A percentile compares a stretch with the other conserved stretches of the same genome.
Conservation (phyloP, 2,329 filamentous ascomycete species). For the Boeremia lycopersici region DNA sequence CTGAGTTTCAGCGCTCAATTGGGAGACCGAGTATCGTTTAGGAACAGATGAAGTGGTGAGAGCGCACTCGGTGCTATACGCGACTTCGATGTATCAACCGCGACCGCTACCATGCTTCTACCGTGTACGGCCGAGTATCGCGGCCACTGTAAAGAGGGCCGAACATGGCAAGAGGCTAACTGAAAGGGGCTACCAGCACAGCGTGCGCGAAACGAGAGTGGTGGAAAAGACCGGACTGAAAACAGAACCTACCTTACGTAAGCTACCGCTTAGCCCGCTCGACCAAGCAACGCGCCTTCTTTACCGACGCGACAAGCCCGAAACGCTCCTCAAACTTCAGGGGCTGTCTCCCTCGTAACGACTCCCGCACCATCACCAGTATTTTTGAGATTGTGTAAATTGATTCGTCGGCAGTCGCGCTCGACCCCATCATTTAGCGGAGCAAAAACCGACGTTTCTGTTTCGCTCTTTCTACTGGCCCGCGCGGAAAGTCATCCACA, state of each 20-base stretch:
- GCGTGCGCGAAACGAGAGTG: not conserved
- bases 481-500: slow-evolving; percentile 14
- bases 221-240: not conserved
- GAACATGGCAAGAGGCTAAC: slow-evolving; percentile 5
- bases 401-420: slow-evolving; percentile 27
- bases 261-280: slow-evolving; percentile 6
- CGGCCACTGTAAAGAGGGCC: not conserved
- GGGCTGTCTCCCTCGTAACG: slow-evolving; percentile 25
- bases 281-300: slow-evolving; percentile 9
- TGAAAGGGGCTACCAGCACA: not conserved
- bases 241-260: slow-evolving; percentile 5
- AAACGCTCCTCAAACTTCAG: slow-evolving; percentile 37
- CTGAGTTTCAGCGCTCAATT: slow-evolving; percentile 34
- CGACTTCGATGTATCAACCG: slow-evolving; percentile 18
- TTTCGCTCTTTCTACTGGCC: slow-evolving; percentile 14
- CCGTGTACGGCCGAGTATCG: not conserved
- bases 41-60: slow-evolving; percentile 24
- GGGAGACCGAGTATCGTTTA: slow-evolving; percentile 30
- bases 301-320: slow-evolving; percentile 28
- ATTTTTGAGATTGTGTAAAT: slow-evolving; percentile 14
- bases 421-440: slow-evolving; percentile 11
- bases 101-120: slow-evolving; percentile 16
- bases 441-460: slow-evolving; percentile 14
- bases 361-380: slow-evolving; percentile 31
- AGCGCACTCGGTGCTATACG: slow-evolving; percentile 19